phyloP scores from a whole-genome alignment of 768 basidiomycete genomes.

The Naganishia antarctica region DNA sequence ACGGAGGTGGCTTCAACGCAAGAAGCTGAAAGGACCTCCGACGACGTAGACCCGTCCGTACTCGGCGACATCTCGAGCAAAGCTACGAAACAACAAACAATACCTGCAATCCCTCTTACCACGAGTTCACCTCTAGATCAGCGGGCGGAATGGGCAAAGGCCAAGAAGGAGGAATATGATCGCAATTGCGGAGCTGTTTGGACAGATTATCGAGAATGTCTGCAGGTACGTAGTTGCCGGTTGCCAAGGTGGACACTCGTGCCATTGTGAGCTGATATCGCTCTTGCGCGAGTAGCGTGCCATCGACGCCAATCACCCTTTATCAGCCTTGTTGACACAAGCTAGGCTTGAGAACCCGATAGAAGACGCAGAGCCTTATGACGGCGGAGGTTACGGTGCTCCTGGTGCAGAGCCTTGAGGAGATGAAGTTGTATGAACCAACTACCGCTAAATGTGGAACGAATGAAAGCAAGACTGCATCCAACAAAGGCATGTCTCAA shows the following conservation, averaged over 20 bases:
- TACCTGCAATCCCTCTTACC: constrained; percentile 26
- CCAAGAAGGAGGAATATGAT: constrained; percentile 84
- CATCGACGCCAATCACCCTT: constrained; percentile 64
- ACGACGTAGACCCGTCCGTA: too few relatives aligned
- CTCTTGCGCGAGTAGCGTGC: constrained; percentile 58
- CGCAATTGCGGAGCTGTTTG: constrained; percentile 76
- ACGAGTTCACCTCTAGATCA: constrained; percentile 41
- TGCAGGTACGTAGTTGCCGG: constrained; percentile 67
- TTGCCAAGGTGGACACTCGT: too few relatives aligned
- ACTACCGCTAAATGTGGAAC: too few relatives aligned
- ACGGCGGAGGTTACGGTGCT: constrained; percentile 28
- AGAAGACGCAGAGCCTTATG: constrained; percentile 27
- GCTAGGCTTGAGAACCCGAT: constrained; percentile 73
- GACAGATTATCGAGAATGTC: constrained; percentile 71
- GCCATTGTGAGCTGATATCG: too few relatives aligned
- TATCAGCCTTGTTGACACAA: constrained; percentile 70
- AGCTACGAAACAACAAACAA: not conserved
- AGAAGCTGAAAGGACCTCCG: not conserved
- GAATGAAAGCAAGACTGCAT: too few relatives aligned
- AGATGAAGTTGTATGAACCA: not conserved
- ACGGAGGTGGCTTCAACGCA: not conserved
- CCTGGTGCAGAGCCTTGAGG: constrained; percentile 23
- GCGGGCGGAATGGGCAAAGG: constrained; percentile 60
- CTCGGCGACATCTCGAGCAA: not conserved
- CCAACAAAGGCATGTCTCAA: too few relatives aligned